Evolutionary conservation across 2,329 filamentous ascomycete species (phyloP).

Genomic region (Aspergillus sp.): DNA sequence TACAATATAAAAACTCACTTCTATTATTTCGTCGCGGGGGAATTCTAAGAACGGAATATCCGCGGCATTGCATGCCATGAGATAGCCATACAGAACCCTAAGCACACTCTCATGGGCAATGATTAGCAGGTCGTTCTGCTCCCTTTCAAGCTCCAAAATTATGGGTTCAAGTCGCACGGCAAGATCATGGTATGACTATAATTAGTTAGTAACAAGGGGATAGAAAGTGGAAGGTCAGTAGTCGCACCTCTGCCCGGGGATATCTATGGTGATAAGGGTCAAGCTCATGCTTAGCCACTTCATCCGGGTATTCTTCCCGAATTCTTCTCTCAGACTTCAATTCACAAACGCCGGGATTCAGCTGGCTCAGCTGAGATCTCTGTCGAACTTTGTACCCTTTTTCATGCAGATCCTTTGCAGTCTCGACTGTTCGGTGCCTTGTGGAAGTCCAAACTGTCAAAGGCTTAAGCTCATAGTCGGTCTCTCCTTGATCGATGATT

Average conservation of each 20-base stretch:
- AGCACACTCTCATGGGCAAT: constrained; percentile 98
- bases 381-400: constrained; percentile 84
- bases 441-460: constrained; percentile 96
- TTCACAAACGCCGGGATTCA: constrained; percentile 95
- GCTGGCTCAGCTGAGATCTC: constrained; percentile 92
- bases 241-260: constrained; percentile 79
- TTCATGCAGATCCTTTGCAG: constrained; percentile 74
- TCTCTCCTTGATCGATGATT: constrained; percentile 66
- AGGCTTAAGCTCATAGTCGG: constrained; percentile 69
- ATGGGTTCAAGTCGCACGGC: constrained; percentile 98
- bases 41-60: constrained; percentile 93
- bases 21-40: constrained; percentile 94
- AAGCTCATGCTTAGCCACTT: constrained; percentile 86
- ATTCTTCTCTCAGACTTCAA: constrained; percentile 85
- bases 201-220: background rate
- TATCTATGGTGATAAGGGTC: constrained; percentile 98
- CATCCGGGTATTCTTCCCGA: constrained; percentile 78
- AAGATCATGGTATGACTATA: constrained; percentile 92
- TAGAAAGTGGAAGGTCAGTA: background rate
- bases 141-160: constrained; percentile 92
- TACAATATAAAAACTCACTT: constrained; percentile 51
- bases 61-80: constrained; percentile 96
- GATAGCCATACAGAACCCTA: constrained; percentile 91
- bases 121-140: constrained; percentile 96
- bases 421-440: constrained; percentile 84